Evolutionary conservation across 495 filamentous ascomycete species (phyloP).

Genomic region (Cetradonia linearis): DNA sequence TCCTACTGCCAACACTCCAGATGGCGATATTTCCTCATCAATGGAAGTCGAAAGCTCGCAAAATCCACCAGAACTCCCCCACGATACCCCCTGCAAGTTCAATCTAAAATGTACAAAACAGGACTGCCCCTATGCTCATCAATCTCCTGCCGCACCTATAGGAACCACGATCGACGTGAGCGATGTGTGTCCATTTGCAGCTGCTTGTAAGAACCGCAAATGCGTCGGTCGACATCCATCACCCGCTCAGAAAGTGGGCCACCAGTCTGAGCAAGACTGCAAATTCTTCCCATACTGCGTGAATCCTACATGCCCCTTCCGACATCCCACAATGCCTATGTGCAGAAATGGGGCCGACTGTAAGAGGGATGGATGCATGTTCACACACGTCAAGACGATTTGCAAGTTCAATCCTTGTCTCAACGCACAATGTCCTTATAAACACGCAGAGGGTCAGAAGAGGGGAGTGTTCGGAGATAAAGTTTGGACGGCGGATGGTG

Average conservation of each 20-base stretch:
- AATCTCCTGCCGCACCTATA: constrained; percentile 83
- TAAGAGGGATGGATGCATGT: constrained; percentile 72
- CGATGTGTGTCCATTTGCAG: constrained; percentile 76
- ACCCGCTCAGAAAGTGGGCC: constrained; percentile 63
- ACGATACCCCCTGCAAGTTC: constrained; percentile 55
- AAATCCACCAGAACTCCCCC: constrained; percentile 19
- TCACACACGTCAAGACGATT: constrained; percentile 68
- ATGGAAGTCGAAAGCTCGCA: constrained; percentile 39
- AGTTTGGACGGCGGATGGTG: constrained; percentile 68
- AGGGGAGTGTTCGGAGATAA: constrained; percentile 69
- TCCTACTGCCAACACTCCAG: constrained; percentile 21
- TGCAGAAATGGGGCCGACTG: constrained; percentile 94
- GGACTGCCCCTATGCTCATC: constrained; percentile 88
- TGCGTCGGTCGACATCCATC: constrained; percentile 89
- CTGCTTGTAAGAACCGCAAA: constrained; percentile 88
- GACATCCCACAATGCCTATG: constrained; percentile 67
- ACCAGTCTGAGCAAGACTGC: constrained; percentile 80
- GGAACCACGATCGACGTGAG: constrained; percentile 66
- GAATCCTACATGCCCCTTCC: constrained; percentile 76
- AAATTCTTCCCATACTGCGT: constrained; percentile 92
- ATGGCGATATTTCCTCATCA: constrained; percentile 39
- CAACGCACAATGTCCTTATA: constrained; percentile 74
- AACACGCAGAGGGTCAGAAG: constrained; percentile 84
- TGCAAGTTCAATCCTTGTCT: constrained; percentile 91
- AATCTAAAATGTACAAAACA: constrained; percentile 78